Evolutionary conservation across 2,329 filamentous ascomycete genomes (phyloP), one percentile per base, ranked within the genome.

Genomic region (Talaromyces sp.): DNA sequence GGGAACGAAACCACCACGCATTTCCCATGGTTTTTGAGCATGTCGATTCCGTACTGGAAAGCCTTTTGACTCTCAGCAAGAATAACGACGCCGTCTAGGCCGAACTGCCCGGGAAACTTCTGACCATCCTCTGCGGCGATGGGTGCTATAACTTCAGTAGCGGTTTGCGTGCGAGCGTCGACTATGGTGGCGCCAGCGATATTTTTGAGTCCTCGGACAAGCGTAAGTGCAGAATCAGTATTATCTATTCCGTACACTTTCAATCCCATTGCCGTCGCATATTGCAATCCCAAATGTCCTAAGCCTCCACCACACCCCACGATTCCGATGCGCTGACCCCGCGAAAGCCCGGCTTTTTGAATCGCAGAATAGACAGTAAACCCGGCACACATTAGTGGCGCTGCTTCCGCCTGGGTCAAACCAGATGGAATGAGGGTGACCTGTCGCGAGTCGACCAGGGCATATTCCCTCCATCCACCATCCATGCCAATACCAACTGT

Each of bases 271-370:
- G 89, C 89, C 63, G 84, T 84, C 0, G 89, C 86, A 70, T 84
- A 90, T 66, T 90, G 82, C 27, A 92, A 73, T 0, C 84, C 90
- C 63, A 91, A 86, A 69, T 92, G 89, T 0, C 89, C 0, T 12
- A 92, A 77, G 0, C 89, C 89, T 31, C 89, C 89, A 8, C 92
- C 78, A 53, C 59, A 61, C 3, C 89, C 89, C 14, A 90, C 80
- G 56, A 92, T 84, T 0, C 84, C 89, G 1, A 93, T 87, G 7
- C 77, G 81, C 72, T 89, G 89, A 1, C 88, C 89, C 0, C 88
- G 85, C 2, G 86, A 85, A 8, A 90, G 85, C 61, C 68, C 70
- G 34, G 73, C 86, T 44, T 60, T 61, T 31, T 83, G 83, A 5
- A 93, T 76, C 0, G 89, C 88, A 2, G 82, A 83, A 72, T 70